A percentile compares a stretch with the other conserved stretches of the same genome.
phyloP scores from a whole-genome alignment of 768 basidiomycete genomes.

The Hericium alpestre region DNA sequence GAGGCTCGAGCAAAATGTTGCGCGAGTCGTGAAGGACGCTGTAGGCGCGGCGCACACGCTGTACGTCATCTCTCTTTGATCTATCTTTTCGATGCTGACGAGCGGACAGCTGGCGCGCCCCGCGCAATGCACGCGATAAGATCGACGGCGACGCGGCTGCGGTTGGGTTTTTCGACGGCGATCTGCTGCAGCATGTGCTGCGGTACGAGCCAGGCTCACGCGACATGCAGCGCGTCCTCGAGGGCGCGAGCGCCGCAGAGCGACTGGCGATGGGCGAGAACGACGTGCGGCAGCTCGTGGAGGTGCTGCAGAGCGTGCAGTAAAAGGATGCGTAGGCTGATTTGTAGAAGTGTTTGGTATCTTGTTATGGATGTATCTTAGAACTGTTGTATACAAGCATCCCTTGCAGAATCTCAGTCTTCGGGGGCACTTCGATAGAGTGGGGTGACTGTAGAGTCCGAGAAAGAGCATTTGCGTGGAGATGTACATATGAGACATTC shows the following conservation, averaged over 20 bases:
- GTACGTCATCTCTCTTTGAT: background rate
- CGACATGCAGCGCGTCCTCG: constrained; percentile 13
- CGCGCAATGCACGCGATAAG: constrained; percentile 43
- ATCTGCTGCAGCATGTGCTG: constrained; percentile 67
- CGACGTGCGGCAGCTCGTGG: background rate
- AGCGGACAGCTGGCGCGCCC: constrained; percentile 53
- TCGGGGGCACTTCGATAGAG: too few relatives aligned
- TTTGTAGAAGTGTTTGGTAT: too few relatives aligned
- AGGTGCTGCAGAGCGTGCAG: background rate
- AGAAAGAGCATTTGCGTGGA: too few relatives aligned
- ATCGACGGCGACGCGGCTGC: constrained; percentile 48
- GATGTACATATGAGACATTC: too few relatives aligned
- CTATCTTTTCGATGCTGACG: background rate
- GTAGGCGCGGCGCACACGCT: constrained; percentile 50
- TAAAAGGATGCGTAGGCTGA: background rate
- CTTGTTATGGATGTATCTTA: too few relatives aligned
- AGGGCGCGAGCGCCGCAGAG: background rate
- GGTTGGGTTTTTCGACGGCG: constrained; percentile 80
- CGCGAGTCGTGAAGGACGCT: constrained; percentile 35
- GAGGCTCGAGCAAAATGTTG: constrained; percentile 67
- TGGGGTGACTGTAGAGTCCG: too few relatives aligned
- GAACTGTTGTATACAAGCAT: too few relatives aligned
- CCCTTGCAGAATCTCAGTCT: too few relatives aligned
- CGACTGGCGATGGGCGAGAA: background rate
- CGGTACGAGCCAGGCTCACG: constrained; percentile 27